These are phyloP conservation scores for Albugo laibachii DNA, from an alignment of 352 stramenopile species.

Conservation along the genomic window DNA sequence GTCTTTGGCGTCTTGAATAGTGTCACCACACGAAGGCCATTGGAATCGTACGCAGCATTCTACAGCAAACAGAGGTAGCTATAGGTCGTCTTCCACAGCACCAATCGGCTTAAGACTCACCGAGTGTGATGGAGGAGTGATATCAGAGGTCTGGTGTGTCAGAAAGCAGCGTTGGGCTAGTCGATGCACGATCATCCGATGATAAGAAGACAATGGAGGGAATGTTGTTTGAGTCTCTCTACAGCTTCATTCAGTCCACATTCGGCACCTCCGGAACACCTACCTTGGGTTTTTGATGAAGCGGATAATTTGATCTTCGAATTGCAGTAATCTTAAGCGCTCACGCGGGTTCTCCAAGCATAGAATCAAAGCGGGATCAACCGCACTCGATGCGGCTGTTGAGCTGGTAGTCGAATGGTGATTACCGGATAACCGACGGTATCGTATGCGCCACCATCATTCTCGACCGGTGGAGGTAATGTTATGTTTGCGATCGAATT, in stretches of 20 bases:
- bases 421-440: constrained; percentile 8
- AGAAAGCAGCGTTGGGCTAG: constrained; percentile 85
- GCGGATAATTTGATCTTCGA: constrained; percentile 74
- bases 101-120: background rate
- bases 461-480: constrained; percentile 7
- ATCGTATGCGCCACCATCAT: constrained; percentile 34
- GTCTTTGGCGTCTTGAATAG: constrained; percentile 75
- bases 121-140: constrained; percentile 12
- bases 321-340: constrained; percentile 61
- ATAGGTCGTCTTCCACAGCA: too few species aligned
- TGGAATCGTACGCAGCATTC: constrained; percentile 22
- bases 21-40: constrained; percentile 64
- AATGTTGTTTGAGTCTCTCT: constrained; percentile 56
- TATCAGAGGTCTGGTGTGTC: constrained; percentile 72
- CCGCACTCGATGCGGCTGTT: constrained; percentile 9
- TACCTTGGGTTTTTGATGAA: constrained; percentile 38
- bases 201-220: constrained; percentile 69
- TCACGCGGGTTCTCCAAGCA: constrained; percentile 66
- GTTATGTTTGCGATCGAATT: background rate
- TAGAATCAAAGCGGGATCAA: constrained; percentile 62
- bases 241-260: background rate
- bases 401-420: constrained; percentile 6
- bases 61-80: too few species aligned
- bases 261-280: background rate
- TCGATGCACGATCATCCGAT: constrained; percentile 81